Evolutionary conservation across 768 basidiomycete species (phyloP), one percentile per base, ranked within the genome.

Genomic region (Xanthoconium purpureum): DNA sequence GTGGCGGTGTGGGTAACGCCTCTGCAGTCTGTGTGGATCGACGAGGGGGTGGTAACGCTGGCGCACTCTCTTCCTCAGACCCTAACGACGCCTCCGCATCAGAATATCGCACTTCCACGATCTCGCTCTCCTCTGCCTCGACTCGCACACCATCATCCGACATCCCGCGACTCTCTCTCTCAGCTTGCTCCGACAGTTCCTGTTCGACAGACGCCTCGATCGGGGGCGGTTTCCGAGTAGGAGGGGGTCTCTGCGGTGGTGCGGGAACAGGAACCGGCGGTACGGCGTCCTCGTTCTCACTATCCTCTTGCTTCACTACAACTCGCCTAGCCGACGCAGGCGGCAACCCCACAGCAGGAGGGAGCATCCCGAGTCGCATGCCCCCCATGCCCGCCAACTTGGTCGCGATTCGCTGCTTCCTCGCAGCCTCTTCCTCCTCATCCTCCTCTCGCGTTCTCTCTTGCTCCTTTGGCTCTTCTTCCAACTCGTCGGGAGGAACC

Each of bases 91-190:
- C 67, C 24, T 67, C 71, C 10, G 75, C 79, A 58, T 87, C 84
- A 36, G 84, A 81, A 56, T 84, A 76, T 10, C 71, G 74, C 10
- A 86, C 80, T 60, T 89, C 87, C 60, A 89, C 88, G 14, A 83
- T 74, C 65, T 89, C 87, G 58, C 85, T 88, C 62, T 89, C 87
- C 63, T 88, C 87, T 7, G 79, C 81, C 55, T 89, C 88, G 28
- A 84, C 82, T 37, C 78, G 77, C 24, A 84, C 84, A 11, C 81
- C 81, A 44, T 89, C 87, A 18, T 85, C 84, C 5, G 82, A 81
- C 33, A 73, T 71, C 35, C 69, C 63, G 30, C 69, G 59, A 63
- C 79, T 77, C 58, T 76, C 79, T 11, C 74, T 68, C 40, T 83
- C 82, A n/a, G 73, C 75, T 12, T 60, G 65, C 18, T 60, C 38